Conservation (phyloP, 2,329 filamentous ascomycete genomes). For the Sporothrix inflata region DNA sequence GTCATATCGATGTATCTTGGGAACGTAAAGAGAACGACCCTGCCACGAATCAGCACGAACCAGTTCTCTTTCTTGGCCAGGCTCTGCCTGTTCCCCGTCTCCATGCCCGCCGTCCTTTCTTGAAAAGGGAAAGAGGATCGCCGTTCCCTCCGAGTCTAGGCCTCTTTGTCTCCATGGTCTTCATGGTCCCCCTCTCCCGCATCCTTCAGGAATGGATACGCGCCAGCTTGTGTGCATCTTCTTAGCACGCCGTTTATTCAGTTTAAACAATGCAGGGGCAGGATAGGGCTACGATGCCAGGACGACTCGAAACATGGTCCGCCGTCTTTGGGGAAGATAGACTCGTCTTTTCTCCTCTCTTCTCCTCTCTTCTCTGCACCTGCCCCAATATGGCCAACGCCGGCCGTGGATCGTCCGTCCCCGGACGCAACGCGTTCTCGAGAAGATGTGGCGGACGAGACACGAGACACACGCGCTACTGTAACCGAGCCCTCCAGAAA, state of each 20-base stretch:
- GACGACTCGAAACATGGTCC: not conserved
- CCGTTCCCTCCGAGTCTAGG: not conserved
- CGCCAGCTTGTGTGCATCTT: not conserved
- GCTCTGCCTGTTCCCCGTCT: not conserved
- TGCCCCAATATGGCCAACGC: not conserved
- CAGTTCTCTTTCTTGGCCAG: not conserved
- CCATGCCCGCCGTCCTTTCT: not conserved
- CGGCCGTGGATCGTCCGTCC: not conserved
- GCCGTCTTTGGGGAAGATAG: not conserved
- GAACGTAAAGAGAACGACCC: not conserved
- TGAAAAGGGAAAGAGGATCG: constrained; percentile 11
- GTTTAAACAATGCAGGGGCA: constrained; percentile 2
- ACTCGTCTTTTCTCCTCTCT: not conserved
- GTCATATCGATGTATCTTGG: not conserved
- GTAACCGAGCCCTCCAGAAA: not conserved
- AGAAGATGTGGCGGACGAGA: not conserved
- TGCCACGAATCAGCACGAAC: not conserved
- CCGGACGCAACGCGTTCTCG: not conserved
- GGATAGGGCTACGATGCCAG: not conserved
- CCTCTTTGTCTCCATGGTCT: not conserved
- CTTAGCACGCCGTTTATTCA: not conserved
- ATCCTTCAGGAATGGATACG: not conserved
- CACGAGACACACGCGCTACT: not conserved
- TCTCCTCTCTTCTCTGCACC: not conserved
- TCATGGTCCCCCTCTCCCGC: not conserved